phyloP scores from a whole-genome alignment of 2,329 filamentous ascomycete species.

The Achaetomium macrosporum region DNA sequence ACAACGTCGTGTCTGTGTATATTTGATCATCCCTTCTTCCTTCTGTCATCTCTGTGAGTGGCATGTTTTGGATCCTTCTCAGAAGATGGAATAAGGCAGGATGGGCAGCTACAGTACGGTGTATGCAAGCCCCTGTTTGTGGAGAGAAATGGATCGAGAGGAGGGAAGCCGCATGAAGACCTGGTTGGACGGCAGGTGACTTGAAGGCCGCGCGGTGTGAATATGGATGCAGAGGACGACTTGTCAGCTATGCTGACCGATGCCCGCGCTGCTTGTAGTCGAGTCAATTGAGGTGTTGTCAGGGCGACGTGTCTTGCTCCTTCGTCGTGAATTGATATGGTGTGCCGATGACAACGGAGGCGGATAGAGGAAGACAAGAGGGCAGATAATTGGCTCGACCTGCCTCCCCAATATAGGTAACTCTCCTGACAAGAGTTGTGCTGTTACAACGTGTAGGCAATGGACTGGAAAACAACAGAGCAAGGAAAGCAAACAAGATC shows the following conservation, averaged over 20 bases:
- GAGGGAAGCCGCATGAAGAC: too few relatives aligned
- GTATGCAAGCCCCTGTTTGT: too few relatives aligned
- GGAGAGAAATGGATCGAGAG: too few relatives aligned
- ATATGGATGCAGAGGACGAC: neutral
- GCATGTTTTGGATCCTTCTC: neutral
- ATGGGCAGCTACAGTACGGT: neutral
- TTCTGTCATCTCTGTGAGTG: neutral
- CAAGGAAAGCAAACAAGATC: too few relatives aligned
- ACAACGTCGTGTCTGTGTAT: conserved; percentile 1
- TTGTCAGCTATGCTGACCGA: neutral
- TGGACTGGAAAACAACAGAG: too few relatives aligned
- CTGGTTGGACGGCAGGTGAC: neutral
- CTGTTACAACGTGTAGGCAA: too few relatives aligned
- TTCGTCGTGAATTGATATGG: neutral
- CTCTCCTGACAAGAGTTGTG: too few relatives aligned
- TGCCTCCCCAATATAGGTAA: too few relatives aligned
- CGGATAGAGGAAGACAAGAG: too few relatives aligned
- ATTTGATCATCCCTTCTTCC: neutral
- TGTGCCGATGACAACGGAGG: neutral
- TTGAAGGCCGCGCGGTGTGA: neutral
- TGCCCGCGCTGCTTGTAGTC: neutral
- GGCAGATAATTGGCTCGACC: too few relatives aligned
- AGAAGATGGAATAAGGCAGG: neutral
- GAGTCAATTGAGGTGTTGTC: neutral
- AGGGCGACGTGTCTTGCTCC: neutral